Evolutionary conservation across 768 basidiomycete genomes (phyloP), one percentile per base, ranked within the genome.

Genomic region (Pisolithus sp.): DNA sequence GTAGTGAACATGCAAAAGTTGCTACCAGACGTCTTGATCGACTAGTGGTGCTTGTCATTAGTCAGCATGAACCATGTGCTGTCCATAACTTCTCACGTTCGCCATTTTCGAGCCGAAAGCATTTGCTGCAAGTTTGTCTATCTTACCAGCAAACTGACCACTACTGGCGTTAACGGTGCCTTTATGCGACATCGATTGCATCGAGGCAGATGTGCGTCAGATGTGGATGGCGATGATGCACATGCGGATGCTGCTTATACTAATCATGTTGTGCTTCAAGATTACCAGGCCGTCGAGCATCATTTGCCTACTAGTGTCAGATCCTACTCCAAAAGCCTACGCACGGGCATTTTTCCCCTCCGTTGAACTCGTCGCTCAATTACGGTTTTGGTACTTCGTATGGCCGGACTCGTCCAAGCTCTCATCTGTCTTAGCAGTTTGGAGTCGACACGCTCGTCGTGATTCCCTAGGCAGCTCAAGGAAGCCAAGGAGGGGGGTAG

Each of bases 401-500:
- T 85, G 87, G 88, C 88, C 57, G 62, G 83, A 61, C 12, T 2
- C 24, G 5, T 4, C 28, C 12, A 23, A 40, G 12, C 1, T 17
- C 38, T 21, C 18, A 20, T 7, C 13, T 18, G 30, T 7, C 5
- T 23, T 18, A 41, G 40, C 44, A 41, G 21, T 18, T 13, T 28
- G 17, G 24, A 23, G 12, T 45, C n/a, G 13, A 13, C 37, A 7
- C 4, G 30, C 28, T 51, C 41, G 49, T 34, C 44, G n/a, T 23
- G 28, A 18, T 23, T 15, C 3, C 30, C 4, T 61, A 90, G 94
- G 72, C 89, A 97, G 75, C 73, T 98, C 62, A 93, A 96, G 74
- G 98, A 98, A 80, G 94, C 95, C 76, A 99, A 98, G 82, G 96
- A 95, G 77, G 95, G 94, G 74, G 91, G 81, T 71, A 95, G 95